Evolutionary conservation across 345 rosid species (phyloP).

Genomic region (Euphorbia peplus): DNA sequence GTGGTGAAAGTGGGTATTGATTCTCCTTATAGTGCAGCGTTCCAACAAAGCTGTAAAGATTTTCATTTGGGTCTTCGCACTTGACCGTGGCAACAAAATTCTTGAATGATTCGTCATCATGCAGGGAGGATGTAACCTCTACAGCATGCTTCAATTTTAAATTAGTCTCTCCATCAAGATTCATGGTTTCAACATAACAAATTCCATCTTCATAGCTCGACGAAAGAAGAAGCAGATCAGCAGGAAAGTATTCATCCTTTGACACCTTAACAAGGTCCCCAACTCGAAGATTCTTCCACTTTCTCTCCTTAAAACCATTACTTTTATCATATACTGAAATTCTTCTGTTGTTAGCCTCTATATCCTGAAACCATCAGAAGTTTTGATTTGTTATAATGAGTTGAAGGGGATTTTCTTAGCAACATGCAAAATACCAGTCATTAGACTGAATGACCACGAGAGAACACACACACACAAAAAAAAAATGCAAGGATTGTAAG

Average conservation of each 20-base stretch:
- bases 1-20: constrained; percentile 56
- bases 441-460: background rate
- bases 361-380: constrained; percentile 51
- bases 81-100: constrained; percentile 46
- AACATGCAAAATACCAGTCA: background rate
- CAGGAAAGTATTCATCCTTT: constrained; percentile 81
- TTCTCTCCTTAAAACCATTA: constrained; percentile 36
- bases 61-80: constrained; percentile 90
- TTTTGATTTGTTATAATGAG: background rate
- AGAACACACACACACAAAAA: too few relatives aligned
- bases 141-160: constrained; percentile 74
- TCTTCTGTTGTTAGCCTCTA: constrained; percentile 82
- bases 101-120: constrained; percentile 37
- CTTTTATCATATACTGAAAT: constrained; percentile 41
- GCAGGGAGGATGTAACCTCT: constrained; percentile 45
- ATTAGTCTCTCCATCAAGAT: constrained; percentile 93
- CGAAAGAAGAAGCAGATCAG: constrained; percentile 83
- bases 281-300: constrained; percentile 74
- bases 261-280: constrained; percentile 72
- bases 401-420: background rate
- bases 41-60: constrained; percentile 70
- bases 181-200: constrained; percentile 91
- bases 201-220: constrained; percentile 74
- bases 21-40: constrained; percentile 40
- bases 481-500: background rate